phyloP scores from a whole-genome alignment of 78 protist species.

The Salpingoeca rosetta region DNA sequence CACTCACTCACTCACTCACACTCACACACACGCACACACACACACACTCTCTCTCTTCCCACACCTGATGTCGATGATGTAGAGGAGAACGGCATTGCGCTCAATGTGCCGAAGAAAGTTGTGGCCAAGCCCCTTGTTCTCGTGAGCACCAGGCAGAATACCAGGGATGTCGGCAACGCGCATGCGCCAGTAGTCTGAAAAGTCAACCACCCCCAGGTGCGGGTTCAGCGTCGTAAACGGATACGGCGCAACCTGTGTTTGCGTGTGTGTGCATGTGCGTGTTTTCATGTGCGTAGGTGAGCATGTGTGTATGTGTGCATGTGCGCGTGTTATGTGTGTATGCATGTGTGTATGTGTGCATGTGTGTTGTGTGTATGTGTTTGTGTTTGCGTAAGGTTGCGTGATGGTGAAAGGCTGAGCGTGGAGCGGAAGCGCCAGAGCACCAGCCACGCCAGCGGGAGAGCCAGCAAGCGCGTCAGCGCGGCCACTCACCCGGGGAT shows the following conservation, averaged over 20 bases:
- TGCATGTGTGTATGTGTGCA: too few species aligned
- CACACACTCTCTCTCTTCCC: not conserved
- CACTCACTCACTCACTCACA: not conserved
- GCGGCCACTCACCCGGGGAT: slow-evolving; percentile 20
- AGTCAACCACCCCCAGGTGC: slow-evolving; percentile 12
- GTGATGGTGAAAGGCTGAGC: too few species aligned
- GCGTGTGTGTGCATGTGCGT: too few species aligned
- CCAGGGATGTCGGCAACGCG: slow-evolving; percentile 39
- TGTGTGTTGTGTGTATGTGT: too few species aligned
- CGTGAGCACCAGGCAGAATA: slow-evolving; percentile 29
- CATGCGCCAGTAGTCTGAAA: not conserved
- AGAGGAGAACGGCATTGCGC: slow-evolving; percentile 21
- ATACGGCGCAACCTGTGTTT: slow-evolving; percentile 31
- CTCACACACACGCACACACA: not conserved
- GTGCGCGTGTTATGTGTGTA: too few species aligned
- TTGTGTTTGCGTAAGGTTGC: too few species aligned
- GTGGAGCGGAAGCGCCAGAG: too few species aligned
- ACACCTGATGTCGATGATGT: slow-evolving; percentile 6
- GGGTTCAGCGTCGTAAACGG: slow-evolving; percentile 65
- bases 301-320: too few species aligned
- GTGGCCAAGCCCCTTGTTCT: slow-evolving; percentile 42
- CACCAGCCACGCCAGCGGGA: too few species aligned
- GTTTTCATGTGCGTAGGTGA: too few species aligned
- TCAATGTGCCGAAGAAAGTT: slow-evolving; percentile 42
- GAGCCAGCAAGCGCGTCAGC: too few species aligned